Evolutionary conservation across 306 rosid species (phyloP), one percentile per base, ranked within the genome.

Genomic region (Vicia sativa): DNA sequence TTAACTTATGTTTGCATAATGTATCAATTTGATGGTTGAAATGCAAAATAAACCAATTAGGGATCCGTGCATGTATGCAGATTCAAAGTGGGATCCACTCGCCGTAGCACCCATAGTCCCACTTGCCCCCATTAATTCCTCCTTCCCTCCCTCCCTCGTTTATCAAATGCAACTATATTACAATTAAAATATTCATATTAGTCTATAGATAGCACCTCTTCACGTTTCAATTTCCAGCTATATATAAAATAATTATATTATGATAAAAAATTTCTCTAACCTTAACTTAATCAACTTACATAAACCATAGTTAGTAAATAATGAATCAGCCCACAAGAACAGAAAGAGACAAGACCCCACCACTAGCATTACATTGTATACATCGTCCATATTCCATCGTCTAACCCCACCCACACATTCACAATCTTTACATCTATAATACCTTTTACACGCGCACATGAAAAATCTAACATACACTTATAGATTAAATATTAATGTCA

Each of bases 331-430:
- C 37, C 56, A 3, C 66, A 34, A 25, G 52, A 49, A 58, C 23
- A 48, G 1, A 43, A 28, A 18, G 34, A 46, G 6, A 69, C 70
- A 50, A 10, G 35, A 23, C 59, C 59, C 56, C 48, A 26, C 26
- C 9, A 16, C 74, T 63, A 67, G 37, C 23, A 71, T 26, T 26
- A 65, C 52, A 66, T 67, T 18, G 35, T 68, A 6, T 50, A 52
- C 35, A 56, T 76, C 38, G 72, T n/a, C 67, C 66, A 66, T 50
- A 70, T 70, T 66, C 48, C 77, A 46, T 72, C 82, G 23, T 68
- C 61, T 57, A 83, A 77, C 78, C 86, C 95, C 84, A 80, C 81
- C 89, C 89, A 70, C 91, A 54, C 67, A 59, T 57, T 49, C 57
- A 56, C 76, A 72, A 59, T 64, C 39, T 63, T 39, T 38, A 1